Evolutionary conservation across 2,329 filamentous ascomycete genomes (phyloP).

Genomic region (Neopestalotiopsis sp.): DNA sequence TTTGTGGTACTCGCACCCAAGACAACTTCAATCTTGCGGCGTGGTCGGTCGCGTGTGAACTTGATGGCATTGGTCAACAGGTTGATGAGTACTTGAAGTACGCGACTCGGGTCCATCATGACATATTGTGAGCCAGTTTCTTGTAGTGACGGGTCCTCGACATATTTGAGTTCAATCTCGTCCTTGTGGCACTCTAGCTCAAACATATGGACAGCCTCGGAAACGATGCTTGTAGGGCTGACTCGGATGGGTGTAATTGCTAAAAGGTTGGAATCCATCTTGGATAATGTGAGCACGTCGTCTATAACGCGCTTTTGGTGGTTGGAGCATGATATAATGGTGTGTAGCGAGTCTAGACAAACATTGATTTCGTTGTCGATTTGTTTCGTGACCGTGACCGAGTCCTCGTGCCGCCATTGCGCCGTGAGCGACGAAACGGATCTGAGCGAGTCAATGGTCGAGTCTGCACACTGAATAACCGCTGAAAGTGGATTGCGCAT

Average conservation of each 20-base stretch:
- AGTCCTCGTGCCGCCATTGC: not conserved
- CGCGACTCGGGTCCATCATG: conserved; percentile 74
- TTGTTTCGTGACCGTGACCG: conserved; percentile 37
- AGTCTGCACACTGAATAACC: conserved; percentile 77
- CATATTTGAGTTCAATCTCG: conserved; percentile 72
- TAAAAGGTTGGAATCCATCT: conserved; percentile 73
- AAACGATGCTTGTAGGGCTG: conserved; percentile 70
- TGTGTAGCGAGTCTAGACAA: conserved; percentile 76
- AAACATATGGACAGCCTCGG: conserved; percentile 77
- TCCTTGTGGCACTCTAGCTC: conserved; percentile 75
- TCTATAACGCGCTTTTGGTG: conserved; percentile 78
- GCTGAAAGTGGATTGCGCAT: conserved; percentile 79
- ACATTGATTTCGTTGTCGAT: conserved; percentile 48
- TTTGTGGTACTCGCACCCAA: conserved; percentile 66
- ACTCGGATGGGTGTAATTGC: conserved; percentile 73
- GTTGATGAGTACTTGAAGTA: conserved; percentile 80
- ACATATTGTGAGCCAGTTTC: conserved; percentile 72
- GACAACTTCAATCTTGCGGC: conserved; percentile 64
- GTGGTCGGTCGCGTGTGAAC: conserved; percentile 65
- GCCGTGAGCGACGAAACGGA: conserved; percentile 37
- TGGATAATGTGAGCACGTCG: conserved; percentile 69
- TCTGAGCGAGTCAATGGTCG: conserved; percentile 62
- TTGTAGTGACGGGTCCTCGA: conserved; percentile 69
- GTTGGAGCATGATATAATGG: conserved; percentile 78
- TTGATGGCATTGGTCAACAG: conserved; percentile 72